Percentiles rank a stretch among this genome's conserved stretches.
Evolutionary conservation across 208 protist species (phyloP).

Genomic region (Porcisia hertigi): DNA sequence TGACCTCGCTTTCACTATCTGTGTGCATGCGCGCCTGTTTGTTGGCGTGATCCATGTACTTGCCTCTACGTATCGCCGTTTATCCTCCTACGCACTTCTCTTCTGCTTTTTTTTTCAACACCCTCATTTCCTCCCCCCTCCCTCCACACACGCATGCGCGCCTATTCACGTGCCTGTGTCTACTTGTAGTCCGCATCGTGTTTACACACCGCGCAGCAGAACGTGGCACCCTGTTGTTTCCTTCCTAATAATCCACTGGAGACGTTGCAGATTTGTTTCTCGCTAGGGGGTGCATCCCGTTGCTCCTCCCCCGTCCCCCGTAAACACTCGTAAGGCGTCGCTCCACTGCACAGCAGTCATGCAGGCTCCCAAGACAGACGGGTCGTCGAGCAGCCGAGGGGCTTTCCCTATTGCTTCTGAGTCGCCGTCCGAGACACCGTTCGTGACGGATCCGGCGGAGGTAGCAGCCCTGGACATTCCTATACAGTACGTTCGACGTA

Average conservation of each 20-base stretch:
- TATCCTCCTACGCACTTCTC: background rate
- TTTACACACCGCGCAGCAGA: background rate
- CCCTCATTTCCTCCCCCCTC: background rate
- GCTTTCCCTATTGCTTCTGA: background rate
- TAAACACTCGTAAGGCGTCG: background rate
- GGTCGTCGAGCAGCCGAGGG: background rate
- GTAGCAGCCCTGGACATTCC: constrained; percentile 46
- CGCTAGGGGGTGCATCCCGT: background rate
- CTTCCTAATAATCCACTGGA: background rate
- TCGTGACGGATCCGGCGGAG: constrained; percentile 51
- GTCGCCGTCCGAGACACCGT: constrained; percentile 47
- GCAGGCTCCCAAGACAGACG: constrained; percentile 1
- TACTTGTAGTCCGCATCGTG: background rate
- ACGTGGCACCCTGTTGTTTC: background rate
- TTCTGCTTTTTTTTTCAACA: background rate
- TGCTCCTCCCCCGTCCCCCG: background rate
- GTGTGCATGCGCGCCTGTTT: no score
- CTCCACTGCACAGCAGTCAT: background rate
- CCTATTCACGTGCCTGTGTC: background rate
- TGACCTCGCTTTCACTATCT: background rate
- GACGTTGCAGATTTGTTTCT: background rate
- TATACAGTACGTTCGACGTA: constrained; percentile 54
- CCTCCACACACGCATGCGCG: background rate
- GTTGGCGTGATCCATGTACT: no score
- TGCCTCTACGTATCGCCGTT: no score